Evolutionary conservation across 2,329 filamentous ascomycete species (phyloP), one percentile per base, ranked within the genome.

Genomic region (Neofusicoccum sp.): DNA sequence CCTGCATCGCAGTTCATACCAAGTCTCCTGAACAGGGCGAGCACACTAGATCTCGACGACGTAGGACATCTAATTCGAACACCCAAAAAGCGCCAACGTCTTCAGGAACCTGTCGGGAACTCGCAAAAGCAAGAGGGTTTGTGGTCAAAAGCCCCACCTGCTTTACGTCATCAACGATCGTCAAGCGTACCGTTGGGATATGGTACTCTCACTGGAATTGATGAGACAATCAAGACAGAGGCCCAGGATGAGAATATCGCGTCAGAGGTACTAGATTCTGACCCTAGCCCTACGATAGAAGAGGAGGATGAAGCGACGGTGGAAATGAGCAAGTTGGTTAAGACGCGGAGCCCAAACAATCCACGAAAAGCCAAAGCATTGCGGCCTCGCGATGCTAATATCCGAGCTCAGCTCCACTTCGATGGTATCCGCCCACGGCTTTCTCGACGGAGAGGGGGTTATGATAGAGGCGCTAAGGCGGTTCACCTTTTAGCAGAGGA

Each of bases 21-120:
- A 1, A 28, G 36, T 12, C 38, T 56, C 28, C 61, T 34, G 45
- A 34, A 34, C 57, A 24, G 28, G 51, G 8, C 63, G 70, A 48
- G 16, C 60, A 78, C 76, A 1, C 74, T 80, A 33, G 79, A 81
- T 65, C 70, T 81, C 2, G 79, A 81, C 62, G 72, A 72, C 14
- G 61, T 75, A 6, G 67, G 67, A 2, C 65, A 67, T 12, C 64
- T 63, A 28, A 63, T 72, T 11, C 64, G 71, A 12, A 78, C 75
- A 5, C 74, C 76, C 9, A 65, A 67, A 24, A 70, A 66, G 57
- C 65, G 61, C 14, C 63, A 45, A n/a, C 38, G 54, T 11, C 28
- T 51, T 56, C 34, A 33, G 30, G 48, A 60, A 11, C 6, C 33
- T 7, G 28, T 54, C 33, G 30, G 62, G 34, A 58, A 57, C 24